Base-by-base conservation (phyloP, 768 basidiomycete genomes). In the Agrocybe praecox region DNA sequence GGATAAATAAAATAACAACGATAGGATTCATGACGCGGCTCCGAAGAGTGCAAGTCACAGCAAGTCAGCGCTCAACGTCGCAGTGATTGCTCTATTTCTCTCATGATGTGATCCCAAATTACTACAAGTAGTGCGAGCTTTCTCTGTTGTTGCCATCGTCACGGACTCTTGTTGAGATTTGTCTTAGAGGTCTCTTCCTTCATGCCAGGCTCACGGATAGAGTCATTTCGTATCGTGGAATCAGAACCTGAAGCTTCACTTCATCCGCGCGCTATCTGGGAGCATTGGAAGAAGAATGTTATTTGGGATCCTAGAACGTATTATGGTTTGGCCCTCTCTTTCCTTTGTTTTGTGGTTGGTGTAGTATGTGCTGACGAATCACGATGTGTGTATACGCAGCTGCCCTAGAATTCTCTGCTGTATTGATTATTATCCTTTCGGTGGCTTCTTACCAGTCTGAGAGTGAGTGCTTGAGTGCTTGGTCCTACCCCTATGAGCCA, bases 231-330 rank as follows among this genome's bases (percentile, higher is more conserved):
- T 10, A 56, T 62, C 14, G 40, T 62, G 2, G 53, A 58, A 6
- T 55, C 57, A 7, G 60, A 47, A 21, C 53, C 50, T 8, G 60
- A 51, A 34, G 56, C 57, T 8, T 64, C 63, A 2, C 56, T 64
- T 6, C 55, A 61, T 21, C 63, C 63, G 6, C 55, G 60, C 7
- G 63, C 46, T 1, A 53, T 64, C n/a, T 64, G 60, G 63, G 57
- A 57, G 8, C 55, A 57, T 42, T 64, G 52, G 49, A 54, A 55
- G 49, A 61, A 61, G 53, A 47, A 47, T 42, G 46, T 64, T 6
- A 49, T 64, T 26, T 57, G 60, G 58, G 63, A 64, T 43, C 63
- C 61, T 47, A 53, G 63, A 43, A 54, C 63, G 12, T 64, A 64
- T 48, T 64, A 64, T 48, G 63, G 63, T 61, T 18, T 21, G 63